A percentile compares a stretch with the other conserved stretches of the same genome.
Evolutionary conservation across 768 basidiomycete species (phyloP).

Genomic region (Amylocystis lapponica): DNA sequence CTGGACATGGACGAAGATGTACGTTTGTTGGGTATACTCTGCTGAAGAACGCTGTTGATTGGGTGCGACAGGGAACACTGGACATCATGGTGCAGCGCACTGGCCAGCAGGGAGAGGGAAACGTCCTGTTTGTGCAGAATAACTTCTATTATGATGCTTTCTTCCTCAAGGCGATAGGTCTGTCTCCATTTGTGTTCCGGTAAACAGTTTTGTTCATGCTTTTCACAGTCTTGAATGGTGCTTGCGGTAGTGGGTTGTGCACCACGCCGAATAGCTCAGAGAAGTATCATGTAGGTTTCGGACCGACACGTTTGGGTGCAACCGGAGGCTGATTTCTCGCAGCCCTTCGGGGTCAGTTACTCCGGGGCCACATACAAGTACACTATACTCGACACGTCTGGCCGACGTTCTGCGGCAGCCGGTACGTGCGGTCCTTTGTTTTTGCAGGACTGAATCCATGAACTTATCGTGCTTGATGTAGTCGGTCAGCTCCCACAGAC

Average conservation of each 20-base stretch:
- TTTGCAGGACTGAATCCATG: not conserved
- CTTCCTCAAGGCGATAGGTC: conserved; percentile 94
- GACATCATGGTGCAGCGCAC: conserved; percentile 91
- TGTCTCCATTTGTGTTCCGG: conserved; percentile 16
- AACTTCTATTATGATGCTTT: conserved; percentile 99
- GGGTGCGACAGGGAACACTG: conserved; percentile 62
- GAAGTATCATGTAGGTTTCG: conserved; percentile 59
- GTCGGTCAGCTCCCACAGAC: conserved; percentile 93
- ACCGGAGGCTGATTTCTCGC: not conserved
- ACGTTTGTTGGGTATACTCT: conserved; percentile 30
- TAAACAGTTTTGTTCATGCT: not conserved
- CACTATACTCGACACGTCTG: conserved; percentile 89
- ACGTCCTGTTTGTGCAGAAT: conserved; percentile 83
- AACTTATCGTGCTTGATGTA: conserved; percentile 25
- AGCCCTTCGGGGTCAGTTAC: conserved; percentile 94
- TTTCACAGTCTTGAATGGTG: conserved; percentile 79
- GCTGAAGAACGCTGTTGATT: not conserved
- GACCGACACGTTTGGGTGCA: not conserved
- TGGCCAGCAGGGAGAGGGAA: conserved; percentile 58
- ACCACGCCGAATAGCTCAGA: conserved; percentile 50
- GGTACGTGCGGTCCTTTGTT: conserved; percentile 34
- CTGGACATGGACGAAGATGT: conserved; percentile 96
- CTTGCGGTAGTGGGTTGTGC: conserved; percentile 82
- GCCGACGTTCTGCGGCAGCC: conserved; percentile 85
- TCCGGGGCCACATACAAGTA: conserved; percentile 97